phyloP scores from a whole-genome alignment of 2,329 filamentous ascomycete genomes.

The Setomelanomma holmii region DNA sequence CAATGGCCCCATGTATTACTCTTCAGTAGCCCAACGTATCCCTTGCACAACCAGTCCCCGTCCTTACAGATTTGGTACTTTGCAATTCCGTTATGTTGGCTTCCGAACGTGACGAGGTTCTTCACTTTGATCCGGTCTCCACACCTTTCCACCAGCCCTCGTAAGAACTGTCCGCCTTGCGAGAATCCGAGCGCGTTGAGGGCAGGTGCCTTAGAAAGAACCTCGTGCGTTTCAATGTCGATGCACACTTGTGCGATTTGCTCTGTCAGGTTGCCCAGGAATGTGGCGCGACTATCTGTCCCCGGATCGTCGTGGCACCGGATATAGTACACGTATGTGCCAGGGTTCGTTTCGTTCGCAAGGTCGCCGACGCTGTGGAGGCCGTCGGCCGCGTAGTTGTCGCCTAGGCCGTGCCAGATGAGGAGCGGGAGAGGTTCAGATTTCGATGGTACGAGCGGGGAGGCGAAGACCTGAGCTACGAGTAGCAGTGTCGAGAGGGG shows the following conservation, averaged over 20 bases:
- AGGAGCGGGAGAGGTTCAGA: slow-evolving; percentile 74
- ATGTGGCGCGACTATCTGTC: slow-evolving; percentile 81
- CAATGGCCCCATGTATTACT: slow-evolving; percentile 80
- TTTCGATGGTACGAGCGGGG: slow-evolving; percentile 12
- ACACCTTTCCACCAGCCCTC: slow-evolving; percentile 88
- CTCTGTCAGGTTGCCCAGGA: slow-evolving; percentile 85
- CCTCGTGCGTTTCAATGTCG: slow-evolving; percentile 76
- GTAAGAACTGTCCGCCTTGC: slow-evolving; percentile 95
- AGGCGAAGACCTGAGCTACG: slow-evolving; percentile 19
- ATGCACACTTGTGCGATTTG: slow-evolving; percentile 80
- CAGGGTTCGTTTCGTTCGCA: slow-evolving; percentile 75
- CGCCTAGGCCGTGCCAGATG: slow-evolving; percentile 90
- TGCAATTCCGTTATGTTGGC: slow-evolving; percentile 90
- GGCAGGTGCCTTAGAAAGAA: slow-evolving; percentile 80
- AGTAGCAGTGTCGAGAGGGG: slow-evolving; percentile 32
- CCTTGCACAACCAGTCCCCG: slow-evolving; percentile 81
- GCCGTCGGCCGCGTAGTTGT: slow-evolving; percentile 78
- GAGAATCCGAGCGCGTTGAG: slow-evolving; percentile 94
- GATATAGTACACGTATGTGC: slow-evolving; percentile 84
- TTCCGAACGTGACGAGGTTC: slow-evolving; percentile 86
- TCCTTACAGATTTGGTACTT: slow-evolving; percentile 77
- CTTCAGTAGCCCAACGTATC: slow-evolving; percentile 77
- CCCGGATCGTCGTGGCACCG: slow-evolving; percentile 70
- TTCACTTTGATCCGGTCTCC: slow-evolving; percentile 72
- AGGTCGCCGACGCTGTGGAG: slow-evolving; percentile 75